phyloP scores from a whole-genome alignment of 202 grass and related monocot genomes.

The Bolboschoenoplectus hybrid region DNA sequence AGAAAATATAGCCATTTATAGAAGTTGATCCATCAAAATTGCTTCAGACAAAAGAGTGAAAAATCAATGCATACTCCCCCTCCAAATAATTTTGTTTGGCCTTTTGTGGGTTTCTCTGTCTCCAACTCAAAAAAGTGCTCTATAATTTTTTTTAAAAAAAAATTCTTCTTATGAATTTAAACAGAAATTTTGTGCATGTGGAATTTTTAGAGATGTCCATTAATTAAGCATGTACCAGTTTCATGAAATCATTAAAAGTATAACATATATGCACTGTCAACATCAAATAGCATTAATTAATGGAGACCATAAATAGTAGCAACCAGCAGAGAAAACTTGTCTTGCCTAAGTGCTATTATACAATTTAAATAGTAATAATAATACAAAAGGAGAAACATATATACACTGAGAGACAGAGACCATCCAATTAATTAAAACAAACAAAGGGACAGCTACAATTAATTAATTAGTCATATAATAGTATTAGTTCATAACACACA shows the following conservation, averaged over 20 bases:
- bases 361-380: no score
- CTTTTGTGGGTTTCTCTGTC: constrained; percentile 12
- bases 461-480: neutral
- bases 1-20: constrained; percentile 26
- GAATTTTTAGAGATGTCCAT: neutral
- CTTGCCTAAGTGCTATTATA: no score
- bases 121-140: neutral
- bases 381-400: no score
- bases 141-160: neutral
- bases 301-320: neutral
- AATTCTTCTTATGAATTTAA: neutral
- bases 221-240: neutral
- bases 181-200: neutral
- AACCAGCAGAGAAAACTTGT: neutral
- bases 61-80: neutral
- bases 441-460: neutral
- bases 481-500: neutral
- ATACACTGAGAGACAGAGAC: neutral
- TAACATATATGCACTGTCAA: neutral
- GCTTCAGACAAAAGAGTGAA: constrained; percentile 17
- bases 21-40: neutral
- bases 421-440: neutral
- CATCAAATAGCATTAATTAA: neutral
- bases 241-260: neutral
- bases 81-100: constrained; percentile 13